Conservation (phyloP, 805 yeast genomes). For the Suhomyces canberraensis region DNA sequence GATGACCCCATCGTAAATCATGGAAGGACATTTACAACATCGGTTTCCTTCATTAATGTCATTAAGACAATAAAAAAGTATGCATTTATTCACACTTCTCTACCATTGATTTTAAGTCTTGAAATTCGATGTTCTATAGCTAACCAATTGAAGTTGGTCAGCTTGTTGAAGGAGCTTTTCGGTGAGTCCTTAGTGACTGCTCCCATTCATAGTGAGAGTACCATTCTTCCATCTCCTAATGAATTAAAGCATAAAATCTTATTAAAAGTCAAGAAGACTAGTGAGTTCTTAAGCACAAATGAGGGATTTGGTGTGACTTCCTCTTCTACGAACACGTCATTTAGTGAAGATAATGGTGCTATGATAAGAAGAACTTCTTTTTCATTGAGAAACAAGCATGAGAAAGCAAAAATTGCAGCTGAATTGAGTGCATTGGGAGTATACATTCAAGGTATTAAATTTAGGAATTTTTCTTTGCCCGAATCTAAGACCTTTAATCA, state of each 20-base stretch:
- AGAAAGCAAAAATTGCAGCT: constrained; percentile 23
- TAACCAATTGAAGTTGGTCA: constrained; percentile 61
- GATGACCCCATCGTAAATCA: constrained; percentile 85
- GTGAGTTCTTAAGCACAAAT: constrained; percentile 14
- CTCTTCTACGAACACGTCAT: constrained; percentile 39
- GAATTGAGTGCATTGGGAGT: constrained; percentile 63
- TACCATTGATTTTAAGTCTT: constrained; percentile 80
- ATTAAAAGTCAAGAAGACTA: constrained; percentile 71
- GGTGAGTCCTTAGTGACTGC: constrained; percentile 53
- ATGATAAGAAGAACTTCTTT: constrained; percentile 14
- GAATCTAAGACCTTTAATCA: constrained; percentile 80
- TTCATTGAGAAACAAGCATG: constrained; percentile 20
- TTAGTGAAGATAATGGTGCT: constrained; percentile 36
- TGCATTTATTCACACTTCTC: constrained; percentile 84
- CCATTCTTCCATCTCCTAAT: constrained; percentile 60
- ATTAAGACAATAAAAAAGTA: constrained; percentile 72
- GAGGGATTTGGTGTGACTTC: constrained; percentile 20
- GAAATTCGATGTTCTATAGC: constrained; percentile 75
- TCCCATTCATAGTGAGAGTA: constrained; percentile 28
- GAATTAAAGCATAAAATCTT: constrained; percentile 68
- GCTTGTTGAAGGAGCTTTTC: constrained; percentile 51
- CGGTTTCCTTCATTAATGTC: constrained; percentile 68
- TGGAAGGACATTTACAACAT: constrained; percentile 78
- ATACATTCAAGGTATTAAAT: constrained; percentile 72
- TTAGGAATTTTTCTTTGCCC: constrained; percentile 78